Percentiles rank a stretch among this genome's conserved stretches.
Evolutionary conservation across 2,329 filamentous ascomycete species (phyloP).

Genomic region (Paecilomyces variotii): DNA sequence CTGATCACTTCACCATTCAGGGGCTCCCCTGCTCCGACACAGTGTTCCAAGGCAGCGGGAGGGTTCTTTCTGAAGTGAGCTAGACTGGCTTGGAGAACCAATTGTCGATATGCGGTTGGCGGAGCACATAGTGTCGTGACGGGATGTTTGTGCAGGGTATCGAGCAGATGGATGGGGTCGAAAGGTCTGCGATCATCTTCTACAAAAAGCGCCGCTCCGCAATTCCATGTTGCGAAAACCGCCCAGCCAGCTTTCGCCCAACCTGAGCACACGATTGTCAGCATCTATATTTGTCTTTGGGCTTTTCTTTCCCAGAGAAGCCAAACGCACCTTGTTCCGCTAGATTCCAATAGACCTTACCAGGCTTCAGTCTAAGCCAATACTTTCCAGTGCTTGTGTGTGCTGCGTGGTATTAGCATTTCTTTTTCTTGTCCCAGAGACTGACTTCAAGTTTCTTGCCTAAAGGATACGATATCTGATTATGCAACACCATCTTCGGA

Average conservation of each 20-base stretch:
- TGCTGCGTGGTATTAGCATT: constrained; percentile 8
- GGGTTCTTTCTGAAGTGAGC: constrained; percentile 17
- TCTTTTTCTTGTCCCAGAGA: not conserved
- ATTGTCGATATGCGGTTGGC: constrained; percentile 33
- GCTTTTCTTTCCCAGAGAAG: not conserved
- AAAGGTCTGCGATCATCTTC: constrained; percentile 32
- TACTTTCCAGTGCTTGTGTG: constrained; percentile 32
- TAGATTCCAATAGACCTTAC: constrained; percentile 32
- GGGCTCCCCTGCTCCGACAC: constrained; percentile 32
- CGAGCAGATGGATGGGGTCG: constrained; percentile 19
- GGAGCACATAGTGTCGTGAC: constrained; percentile 36
- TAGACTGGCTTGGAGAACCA: constrained; percentile 10
- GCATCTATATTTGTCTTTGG: not conserved
- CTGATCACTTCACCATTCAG: constrained; percentile 33
- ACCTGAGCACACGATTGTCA: constrained; percentile 9
- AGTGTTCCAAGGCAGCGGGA: constrained; percentile 26
- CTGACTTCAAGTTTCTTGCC: constrained; percentile 7
- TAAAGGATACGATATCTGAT: constrained; percentile 34
- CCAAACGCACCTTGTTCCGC: constrained; percentile 26
- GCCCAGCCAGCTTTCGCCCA: constrained; percentile 38
- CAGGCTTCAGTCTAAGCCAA: constrained; percentile 28
- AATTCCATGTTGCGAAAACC: constrained; percentile 34
- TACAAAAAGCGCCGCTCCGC: constrained; percentile 33
- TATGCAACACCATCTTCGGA: constrained; percentile 36
- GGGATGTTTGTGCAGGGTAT: constrained; percentile 28